These are phyloP conservation scores for Begonia loranthoides DNA, from an alignment of 306 rosid genomes.

Conservation along the genomic window DNA sequence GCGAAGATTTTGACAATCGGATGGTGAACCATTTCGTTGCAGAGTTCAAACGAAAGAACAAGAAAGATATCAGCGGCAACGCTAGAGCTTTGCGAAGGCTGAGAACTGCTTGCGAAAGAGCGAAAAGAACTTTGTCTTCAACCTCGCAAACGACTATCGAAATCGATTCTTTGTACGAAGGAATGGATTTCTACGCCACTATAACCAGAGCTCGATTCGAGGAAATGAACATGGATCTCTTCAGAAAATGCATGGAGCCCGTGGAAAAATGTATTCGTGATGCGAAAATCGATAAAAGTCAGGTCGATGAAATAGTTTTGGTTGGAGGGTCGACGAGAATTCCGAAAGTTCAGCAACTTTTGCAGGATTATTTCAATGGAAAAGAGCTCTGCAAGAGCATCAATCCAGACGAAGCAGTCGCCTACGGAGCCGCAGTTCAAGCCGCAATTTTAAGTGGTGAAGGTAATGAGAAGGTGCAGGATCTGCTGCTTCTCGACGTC, in stretches of 20 bases:
- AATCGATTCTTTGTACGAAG: constrained; percentile 69
- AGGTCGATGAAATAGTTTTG: constrained; percentile 57
- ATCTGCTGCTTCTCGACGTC: constrained; percentile 59
- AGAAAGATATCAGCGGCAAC: constrained; percentile 60
- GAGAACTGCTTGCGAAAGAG: constrained; percentile 69
- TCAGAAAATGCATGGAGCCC: constrained; percentile 70
- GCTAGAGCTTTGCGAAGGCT: constrained; percentile 64
- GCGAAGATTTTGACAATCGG: constrained; percentile 75
- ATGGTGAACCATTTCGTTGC: constrained; percentile 69
- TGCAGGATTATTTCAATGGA: constrained; percentile 71
- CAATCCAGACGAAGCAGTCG: constrained; percentile 83
- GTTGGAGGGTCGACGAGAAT: constrained; percentile 81
- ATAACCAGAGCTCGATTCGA: constrained; percentile 78
- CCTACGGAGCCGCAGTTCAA: constrained; percentile 80
- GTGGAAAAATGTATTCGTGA: constrained; percentile 80
- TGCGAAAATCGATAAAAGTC: constrained; percentile 47
- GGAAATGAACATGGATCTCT: constrained; percentile 65
- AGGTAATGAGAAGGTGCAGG: constrained; percentile 67
- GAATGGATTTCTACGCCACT: constrained; percentile 60
- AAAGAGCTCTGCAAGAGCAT: constrained; percentile 81
- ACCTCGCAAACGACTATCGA: constrained; percentile 61
- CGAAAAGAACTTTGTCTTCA: constrained; percentile 57
- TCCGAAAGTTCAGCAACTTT: constrained; percentile 58
- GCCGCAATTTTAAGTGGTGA: constrained; percentile 69
- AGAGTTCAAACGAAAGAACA: constrained; percentile 50